phyloP scores from a whole-genome alignment of 257 asterid species.

The Echites panduratus region DNA sequence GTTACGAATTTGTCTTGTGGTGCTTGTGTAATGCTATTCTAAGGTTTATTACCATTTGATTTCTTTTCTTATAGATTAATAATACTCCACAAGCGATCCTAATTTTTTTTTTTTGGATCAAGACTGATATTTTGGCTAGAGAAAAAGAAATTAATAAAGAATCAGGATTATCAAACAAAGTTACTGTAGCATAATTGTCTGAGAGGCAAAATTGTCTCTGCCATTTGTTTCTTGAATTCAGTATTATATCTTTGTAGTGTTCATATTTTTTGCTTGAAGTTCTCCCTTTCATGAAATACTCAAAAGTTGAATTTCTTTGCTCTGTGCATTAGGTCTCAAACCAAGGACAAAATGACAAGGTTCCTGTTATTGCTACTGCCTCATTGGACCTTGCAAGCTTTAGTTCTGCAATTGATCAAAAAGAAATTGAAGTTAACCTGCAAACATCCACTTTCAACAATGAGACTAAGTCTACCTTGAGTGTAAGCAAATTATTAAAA shows the following conservation, averaged over 20 bases:
- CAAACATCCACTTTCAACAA: slow-evolving; percentile 12
- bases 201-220: slow-evolving; percentile 1
- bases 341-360: slow-evolving; percentile 37
- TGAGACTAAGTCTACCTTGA: slow-evolving; percentile 26
- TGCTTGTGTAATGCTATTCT: slow-evolving; percentile 15
- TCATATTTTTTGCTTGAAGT: neutral
- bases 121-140: neutral
- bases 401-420: slow-evolving; percentile 30
- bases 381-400: slow-evolving; percentile 55
- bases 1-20: slow-evolving; percentile 15
- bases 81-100: neutral
- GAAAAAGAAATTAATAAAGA: neutral
- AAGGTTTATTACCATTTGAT: slow-evolving; percentile 4
- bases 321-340: slow-evolving; percentile 34
- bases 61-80: neutral
- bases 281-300: neutral
- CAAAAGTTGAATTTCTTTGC: neutral
- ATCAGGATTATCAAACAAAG: neutral
- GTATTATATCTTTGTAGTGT: slow-evolving; percentile 4
- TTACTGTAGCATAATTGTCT: too few species aligned
- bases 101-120: slow-evolving; percentile 1
- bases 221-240: slow-evolving; percentile 5
- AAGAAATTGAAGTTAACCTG: slow-evolving; percentile 31
- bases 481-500: slow-evolving; percentile 35
- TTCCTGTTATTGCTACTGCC: slow-evolving; percentile 30